Evolutionary conservation across 192 early-diverging fungal genomes (phyloP), one percentile per base, ranked within the genome.

Genomic region (Backusella luteola): DNA sequence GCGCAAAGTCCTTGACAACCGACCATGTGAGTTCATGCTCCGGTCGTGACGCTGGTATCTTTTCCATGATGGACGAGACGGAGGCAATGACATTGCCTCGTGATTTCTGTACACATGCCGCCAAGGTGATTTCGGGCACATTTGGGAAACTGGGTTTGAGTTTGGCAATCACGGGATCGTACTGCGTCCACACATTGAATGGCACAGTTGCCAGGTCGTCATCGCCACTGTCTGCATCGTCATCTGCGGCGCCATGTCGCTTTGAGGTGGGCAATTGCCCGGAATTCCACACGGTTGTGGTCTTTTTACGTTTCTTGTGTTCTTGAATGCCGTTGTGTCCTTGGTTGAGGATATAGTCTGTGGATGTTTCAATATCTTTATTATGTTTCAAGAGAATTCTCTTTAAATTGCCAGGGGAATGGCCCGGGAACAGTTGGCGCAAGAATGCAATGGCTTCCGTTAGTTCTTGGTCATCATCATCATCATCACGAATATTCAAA

Each of bases 161-260:
- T n/a, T 66, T 26, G 7, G 34, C 39, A 19, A 80, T 41, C 15
- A 35, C 32, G 4, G 67, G 41, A 34, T 80, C 53, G 32, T 74
- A 76, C 23, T 79, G 75, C 4, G 77, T 49, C 82, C 82, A 83
- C 3, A 70, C 63, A 52, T 83, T 83, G 21, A 56, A 66, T 17
- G 69, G 59, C 1, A 76, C 34, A 4, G 73, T 44, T 5, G 76
- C 59, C n/a, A 79, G 21, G 35, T 52, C 71, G 9, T 46, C 34
- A 59, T n/a, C 21, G 15, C 19, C 7, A 17, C 32, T 49, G 34
- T 56, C 34, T 35, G 23, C 29, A 26, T 44, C 41, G 44, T 72
- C 21, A 39, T 68, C 44, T 23, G 29, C 3, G n/a, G 21, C 34
- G 44, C n/a, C 3, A 19, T 42, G 21, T 4, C 56, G 17, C 36